A percentile compares a stretch with the other conserved stretches of the same genome.
Conservation (phyloP, 129 eudicot genomes). For the Cynara cardunculus region DNA sequence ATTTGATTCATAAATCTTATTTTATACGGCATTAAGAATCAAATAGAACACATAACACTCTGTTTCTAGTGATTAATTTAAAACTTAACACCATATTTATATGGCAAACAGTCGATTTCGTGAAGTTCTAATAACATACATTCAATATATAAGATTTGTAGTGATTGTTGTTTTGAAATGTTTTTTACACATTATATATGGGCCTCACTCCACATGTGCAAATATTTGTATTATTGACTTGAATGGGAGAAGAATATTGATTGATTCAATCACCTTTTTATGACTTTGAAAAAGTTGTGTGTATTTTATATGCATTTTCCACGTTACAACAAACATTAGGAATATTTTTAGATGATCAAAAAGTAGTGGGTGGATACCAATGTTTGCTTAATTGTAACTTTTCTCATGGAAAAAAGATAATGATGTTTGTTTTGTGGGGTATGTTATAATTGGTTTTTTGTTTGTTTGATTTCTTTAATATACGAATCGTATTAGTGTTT, state of each 20-base stretch:
- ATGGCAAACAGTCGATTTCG: not conserved
- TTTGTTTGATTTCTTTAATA: no score
- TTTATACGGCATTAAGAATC: not conserved
- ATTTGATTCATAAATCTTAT: not conserved
- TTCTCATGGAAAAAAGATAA: constrained; percentile 6
- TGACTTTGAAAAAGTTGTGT: constrained; percentile 29
- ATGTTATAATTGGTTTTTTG: no score
- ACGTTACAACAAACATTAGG: constrained; percentile 26
- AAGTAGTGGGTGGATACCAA: constrained; percentile 18
- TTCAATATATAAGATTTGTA: not conserved
- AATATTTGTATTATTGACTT: constrained; percentile 28
- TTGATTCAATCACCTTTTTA: constrained; percentile 32
- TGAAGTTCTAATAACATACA: not conserved
- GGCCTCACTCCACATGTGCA: constrained; percentile 23
- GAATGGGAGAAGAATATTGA: constrained; percentile 9
- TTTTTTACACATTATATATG: not conserved
- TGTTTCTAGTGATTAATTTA: not conserved
- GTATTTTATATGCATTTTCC: constrained; percentile 19
- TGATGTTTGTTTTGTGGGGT: constrained; percentile 20
- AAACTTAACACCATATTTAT: no score
- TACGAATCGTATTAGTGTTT: not conserved
- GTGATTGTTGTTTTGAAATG: not conserved
- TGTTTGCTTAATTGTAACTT: constrained; percentile 25
- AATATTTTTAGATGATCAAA: constrained; percentile 21
- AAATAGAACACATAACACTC: not conserved